phyloP scores from a whole-genome alignment of 2,329 filamentous ascomycete genomes.

The Nemania sp. region DNA sequence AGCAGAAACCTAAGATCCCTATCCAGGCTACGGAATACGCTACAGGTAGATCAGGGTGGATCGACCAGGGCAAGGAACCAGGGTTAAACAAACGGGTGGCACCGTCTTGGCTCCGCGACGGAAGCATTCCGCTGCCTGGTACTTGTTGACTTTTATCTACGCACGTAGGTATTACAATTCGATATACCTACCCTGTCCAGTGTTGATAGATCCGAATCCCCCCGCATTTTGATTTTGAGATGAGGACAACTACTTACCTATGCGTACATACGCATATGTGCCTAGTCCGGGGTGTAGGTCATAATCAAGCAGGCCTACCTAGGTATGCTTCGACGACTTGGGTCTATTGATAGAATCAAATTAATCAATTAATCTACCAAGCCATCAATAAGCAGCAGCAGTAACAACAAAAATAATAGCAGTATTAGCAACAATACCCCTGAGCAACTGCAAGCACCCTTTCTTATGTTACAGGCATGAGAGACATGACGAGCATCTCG shows the following conservation, averaged over 20 bases:
- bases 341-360: constrained; percentile 19
- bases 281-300: background rate
- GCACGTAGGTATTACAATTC: background rate
- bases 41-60: constrained; percentile 14
- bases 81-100: constrained; percentile 29
- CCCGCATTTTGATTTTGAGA: constrained; percentile 15
- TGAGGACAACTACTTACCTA: background rate
- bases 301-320: no score
- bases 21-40: background rate
- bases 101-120: constrained; percentile 34
- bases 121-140: constrained; percentile 34
- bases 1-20: no score
- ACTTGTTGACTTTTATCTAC: constrained; percentile 27
- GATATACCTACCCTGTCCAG: background rate
- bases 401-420: no score
- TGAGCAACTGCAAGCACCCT: background rate
- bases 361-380: background rate
- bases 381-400: background rate
- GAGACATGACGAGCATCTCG: background rate
- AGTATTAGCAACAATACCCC: no score
- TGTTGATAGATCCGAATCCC: background rate
- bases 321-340: no score
- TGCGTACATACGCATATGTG: background rate
- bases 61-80: constrained; percentile 12
- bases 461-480: background rate